Conservation (phyloP, 169 alveolate species). For the Plasmodium berghei region DNA sequence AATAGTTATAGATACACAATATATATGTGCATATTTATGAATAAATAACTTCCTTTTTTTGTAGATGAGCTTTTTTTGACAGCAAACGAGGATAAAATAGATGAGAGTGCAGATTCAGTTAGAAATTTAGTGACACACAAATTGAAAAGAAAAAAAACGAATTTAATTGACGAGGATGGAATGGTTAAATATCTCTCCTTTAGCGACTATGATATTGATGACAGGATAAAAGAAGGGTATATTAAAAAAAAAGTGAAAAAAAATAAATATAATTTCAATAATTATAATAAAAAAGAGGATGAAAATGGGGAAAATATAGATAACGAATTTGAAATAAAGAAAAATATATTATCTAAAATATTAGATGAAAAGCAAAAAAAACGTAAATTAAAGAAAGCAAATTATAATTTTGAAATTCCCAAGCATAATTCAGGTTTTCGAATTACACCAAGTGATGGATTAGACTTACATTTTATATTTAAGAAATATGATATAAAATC, state of each 20-base stretch:
- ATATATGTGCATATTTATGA: not conserved
- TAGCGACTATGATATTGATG: conserved; percentile 60
- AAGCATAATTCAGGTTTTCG: conserved; percentile 67
- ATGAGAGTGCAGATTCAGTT: conserved; percentile 23
- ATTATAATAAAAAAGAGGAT: not conserved
- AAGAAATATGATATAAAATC: conserved; percentile 80
- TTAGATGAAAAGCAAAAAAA: not conserved
- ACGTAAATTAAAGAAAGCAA: conserved; percentile 9
- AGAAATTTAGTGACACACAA: not conserved
- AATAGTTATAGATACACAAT: not conserved
- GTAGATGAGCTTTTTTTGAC: conserved; percentile 36
- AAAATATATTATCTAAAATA: not conserved
- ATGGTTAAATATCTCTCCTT: conserved; percentile 11
- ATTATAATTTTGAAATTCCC: conserved; percentile 61
- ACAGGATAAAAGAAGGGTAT: conserved; percentile 48
- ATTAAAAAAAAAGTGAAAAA: conserved; percentile 7
- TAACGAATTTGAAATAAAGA: not conserved
- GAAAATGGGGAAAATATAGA: not conserved
- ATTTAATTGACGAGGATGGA: not conserved
- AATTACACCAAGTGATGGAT: conserved; percentile 78
- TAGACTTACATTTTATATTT: conserved; percentile 79
- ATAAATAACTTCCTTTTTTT: not conserved
- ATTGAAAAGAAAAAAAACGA: conserved; percentile 4
- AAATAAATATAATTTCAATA: not conserved
- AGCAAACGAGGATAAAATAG: conserved; percentile 35